Percentiles rank a stretch among this genome's conserved stretches.
Evolutionary conservation across 2,329 filamentous ascomycete species (phyloP).

Genomic region (Alternaria sp.): DNA sequence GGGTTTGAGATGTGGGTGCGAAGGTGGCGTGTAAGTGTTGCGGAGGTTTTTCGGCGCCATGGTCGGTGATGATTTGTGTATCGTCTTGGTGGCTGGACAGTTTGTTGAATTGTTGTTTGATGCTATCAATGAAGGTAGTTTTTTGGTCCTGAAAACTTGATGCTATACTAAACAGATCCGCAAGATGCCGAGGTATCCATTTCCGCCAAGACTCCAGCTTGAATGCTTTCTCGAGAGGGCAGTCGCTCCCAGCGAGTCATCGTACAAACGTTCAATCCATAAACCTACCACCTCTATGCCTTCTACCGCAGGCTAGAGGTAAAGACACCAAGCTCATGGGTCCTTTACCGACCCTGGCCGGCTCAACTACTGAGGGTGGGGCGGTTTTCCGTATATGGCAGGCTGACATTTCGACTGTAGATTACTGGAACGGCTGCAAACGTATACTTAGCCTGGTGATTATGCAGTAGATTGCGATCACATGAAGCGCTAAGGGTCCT

Average conservation of each 20-base stretch:
- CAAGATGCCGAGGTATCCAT: constrained; percentile 5
- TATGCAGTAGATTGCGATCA: constrained; percentile 28
- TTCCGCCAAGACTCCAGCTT: neutral
- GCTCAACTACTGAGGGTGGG: neutral
- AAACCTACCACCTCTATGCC: neutral
- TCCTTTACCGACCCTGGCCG: constrained; percentile 3
- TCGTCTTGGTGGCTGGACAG: neutral
- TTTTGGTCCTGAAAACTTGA: neutral
- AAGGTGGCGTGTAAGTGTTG: constrained; percentile 31
- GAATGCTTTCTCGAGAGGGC: neutral
- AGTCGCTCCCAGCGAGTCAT: neutral
- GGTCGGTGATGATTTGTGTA: neutral
- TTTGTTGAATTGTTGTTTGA: neutral
- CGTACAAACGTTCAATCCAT: neutral
- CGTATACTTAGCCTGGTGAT: constrained; percentile 30
- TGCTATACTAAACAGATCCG: neutral
- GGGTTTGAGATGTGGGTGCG: constrained; percentile 25
- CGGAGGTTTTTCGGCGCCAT: constrained; percentile 28
- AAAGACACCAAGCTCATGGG: neutral
- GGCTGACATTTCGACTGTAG: constrained; percentile 23
- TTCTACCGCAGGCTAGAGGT: neutral
- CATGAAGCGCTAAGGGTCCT: constrained; percentile 15
- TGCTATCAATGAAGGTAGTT: neutral
- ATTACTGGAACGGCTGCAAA: constrained; percentile 49
- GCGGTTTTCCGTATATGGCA: constrained; percentile 39